A percentile compares a stretch with the other conserved stretches of the same genome.
These are phyloP conservation scores for Ogataea chonburiensis DNA, from an alignment of 805 yeast species.

Conservation along the genomic window DNA sequence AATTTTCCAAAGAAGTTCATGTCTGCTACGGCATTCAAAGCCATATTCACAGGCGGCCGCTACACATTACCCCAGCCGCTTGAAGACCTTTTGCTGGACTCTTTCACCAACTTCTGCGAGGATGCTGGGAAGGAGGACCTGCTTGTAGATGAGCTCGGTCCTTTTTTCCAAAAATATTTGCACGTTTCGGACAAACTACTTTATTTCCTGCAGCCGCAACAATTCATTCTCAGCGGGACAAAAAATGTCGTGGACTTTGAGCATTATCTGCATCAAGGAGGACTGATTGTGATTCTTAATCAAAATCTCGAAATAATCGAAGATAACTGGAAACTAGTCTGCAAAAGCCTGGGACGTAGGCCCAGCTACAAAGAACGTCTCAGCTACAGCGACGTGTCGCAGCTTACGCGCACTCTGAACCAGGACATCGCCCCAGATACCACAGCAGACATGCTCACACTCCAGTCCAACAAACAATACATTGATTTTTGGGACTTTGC, in stretches of 20 bases:
- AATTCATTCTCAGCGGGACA: conserved; percentile 40
- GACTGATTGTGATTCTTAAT: conserved; percentile 38
- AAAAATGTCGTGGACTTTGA: conserved; percentile 46
- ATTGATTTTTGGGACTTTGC: conserved; percentile 48
- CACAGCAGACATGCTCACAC: conserved; percentile 46
- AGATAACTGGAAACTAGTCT: conserved; percentile 41
- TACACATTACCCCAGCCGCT: conserved; percentile 40
- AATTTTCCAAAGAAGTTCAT: no score
- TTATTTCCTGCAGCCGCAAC: conserved; percentile 27
- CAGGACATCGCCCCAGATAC: conserved; percentile 33
- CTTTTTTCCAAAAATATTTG: conserved; percentile 32
- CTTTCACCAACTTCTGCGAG: conserved; percentile 40
- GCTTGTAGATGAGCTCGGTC: conserved; percentile 29
- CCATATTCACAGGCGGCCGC: conserved; percentile 19
- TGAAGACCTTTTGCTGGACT: conserved; percentile 45
- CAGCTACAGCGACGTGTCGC: conserved; percentile 39
- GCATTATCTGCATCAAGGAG: conserved; percentile 40
- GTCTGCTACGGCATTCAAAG: conserved; percentile 21
- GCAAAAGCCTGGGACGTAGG: conserved; percentile 24
- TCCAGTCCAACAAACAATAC: conserved; percentile 37
- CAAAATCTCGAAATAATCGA: conserved; percentile 36
- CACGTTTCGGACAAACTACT: conserved; percentile 32
- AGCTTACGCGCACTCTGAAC: conserved; percentile 29
- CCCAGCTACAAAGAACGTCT: conserved; percentile 26
- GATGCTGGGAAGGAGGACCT: conserved; percentile 39